These are phyloP conservation scores for Candida jianshihensis DNA, from an alignment of 805 yeast genomes.

Conservation along the genomic window DNA sequence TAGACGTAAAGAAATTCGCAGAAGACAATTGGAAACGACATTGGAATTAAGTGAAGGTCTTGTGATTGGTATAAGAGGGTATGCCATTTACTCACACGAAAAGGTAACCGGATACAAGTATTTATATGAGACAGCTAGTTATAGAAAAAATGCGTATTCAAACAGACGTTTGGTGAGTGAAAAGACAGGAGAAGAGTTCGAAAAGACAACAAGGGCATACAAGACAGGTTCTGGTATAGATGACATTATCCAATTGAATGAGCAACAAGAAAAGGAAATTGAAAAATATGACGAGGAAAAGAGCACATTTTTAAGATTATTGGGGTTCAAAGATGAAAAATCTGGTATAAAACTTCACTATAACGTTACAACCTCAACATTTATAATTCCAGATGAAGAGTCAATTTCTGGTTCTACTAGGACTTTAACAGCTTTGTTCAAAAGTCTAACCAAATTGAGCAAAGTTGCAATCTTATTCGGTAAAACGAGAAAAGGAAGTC, in stretches of 20 bases:
- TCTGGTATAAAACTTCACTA: slow-evolving; percentile 42
- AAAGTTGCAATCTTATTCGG: slow-evolving; percentile 74
- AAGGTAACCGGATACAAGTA: slow-evolving; percentile 40
- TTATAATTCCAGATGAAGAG: slow-evolving; percentile 63
- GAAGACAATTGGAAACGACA: slow-evolving; percentile 58
- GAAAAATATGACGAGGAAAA: slow-evolving; percentile 25
- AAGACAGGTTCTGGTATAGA: slow-evolving; percentile 34
- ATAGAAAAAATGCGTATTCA: slow-evolving; percentile 44
- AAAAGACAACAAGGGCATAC: slow-evolving; percentile 30
- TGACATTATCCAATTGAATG: slow-evolving; percentile 33
- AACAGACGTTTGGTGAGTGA: slow-evolving; percentile 33
- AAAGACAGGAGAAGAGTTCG: slow-evolving; percentile 38
- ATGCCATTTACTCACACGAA: slow-evolving; percentile 52
- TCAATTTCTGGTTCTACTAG: slow-evolving; percentile 53
- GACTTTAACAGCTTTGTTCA: slow-evolving; percentile 63
- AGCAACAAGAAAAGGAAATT: slow-evolving; percentile 29
- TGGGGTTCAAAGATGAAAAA: slow-evolving; percentile 55
- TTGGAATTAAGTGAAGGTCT: slow-evolving; percentile 49
- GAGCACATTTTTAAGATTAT: slow-evolving; percentile 49
- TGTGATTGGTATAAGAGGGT: slow-evolving; percentile 66
- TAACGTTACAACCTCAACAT: slow-evolving; percentile 46
- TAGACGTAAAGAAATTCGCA: slow-evolving; percentile 51
- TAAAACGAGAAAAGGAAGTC: slow-evolving; percentile 41
- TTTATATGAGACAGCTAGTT: slow-evolving; percentile 48
- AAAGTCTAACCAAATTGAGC: slow-evolving; percentile 42